A percentile compares a stretch with the other conserved stretches of the same genome.
phyloP scores from a whole-genome alignment of 2,329 filamentous ascomycete genomes.

The Capronia epimyces region DNA sequence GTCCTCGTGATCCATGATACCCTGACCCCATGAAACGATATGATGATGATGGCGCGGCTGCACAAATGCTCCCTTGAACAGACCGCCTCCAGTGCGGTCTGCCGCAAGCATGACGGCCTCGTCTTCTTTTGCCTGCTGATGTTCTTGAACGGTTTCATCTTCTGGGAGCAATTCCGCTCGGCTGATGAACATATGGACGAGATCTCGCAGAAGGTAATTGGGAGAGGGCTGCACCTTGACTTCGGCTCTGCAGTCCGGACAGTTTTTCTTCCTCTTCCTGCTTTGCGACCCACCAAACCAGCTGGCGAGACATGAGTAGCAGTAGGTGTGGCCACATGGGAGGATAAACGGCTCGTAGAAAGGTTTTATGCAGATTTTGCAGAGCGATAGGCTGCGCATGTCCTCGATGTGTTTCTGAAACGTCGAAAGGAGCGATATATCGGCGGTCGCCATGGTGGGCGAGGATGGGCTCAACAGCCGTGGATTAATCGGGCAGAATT shows the following conservation, averaged over 20 bases:
- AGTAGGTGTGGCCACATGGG: conserved; percentile 65
- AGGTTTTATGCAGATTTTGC: conserved; percentile 63
- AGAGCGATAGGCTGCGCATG: conserved; percentile 57
- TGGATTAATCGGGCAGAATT: neutral
- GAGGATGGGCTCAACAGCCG: neutral
- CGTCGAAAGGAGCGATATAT: conserved; percentile 35
- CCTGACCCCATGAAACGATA: conserved; percentile 28
- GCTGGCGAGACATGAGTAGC: conserved; percentile 51
- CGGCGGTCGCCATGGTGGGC: conserved; percentile 13
- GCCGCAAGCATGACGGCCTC: conserved; percentile 56
- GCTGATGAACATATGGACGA: conserved; percentile 58
- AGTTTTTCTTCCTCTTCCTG: conserved; percentile 52
- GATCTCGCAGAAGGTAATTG: conserved; percentile 60
- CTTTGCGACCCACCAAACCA: conserved; percentile 32
- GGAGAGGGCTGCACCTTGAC: conserved; percentile 58
- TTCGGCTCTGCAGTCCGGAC: conserved; percentile 60
- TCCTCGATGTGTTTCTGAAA: conserved; percentile 54
- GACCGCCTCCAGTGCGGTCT: conserved; percentile 55
- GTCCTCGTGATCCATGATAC: conserved; percentile 50
- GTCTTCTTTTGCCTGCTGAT: conserved; percentile 52
- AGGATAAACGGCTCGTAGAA: conserved; percentile 66
- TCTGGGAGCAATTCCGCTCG: conserved; percentile 57
- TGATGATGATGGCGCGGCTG: conserved; percentile 20
- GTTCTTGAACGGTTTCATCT: conserved; percentile 59
- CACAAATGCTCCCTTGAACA: conserved; percentile 60